phyloP scores from a whole-genome alignment of 768 basidiomycete genomes.

The Boletus patriciae region DNA sequence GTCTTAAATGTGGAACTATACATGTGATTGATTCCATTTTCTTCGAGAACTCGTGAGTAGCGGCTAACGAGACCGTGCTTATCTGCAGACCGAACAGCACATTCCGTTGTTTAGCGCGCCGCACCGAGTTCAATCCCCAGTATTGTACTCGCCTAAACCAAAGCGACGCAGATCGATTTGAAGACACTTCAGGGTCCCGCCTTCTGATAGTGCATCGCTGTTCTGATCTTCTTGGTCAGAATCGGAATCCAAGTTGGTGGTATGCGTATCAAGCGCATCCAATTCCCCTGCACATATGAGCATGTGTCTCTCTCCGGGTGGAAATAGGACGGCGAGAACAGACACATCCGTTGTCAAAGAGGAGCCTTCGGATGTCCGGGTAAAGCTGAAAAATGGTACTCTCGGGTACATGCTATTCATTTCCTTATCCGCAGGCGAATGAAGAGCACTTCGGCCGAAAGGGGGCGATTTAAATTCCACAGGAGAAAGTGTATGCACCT shows the following conservation, averaged over 20 bases:
- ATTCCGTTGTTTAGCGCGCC: conserved; percentile 2
- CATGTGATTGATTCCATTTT: conserved; percentile 78
- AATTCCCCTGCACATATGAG: conserved; percentile 72
- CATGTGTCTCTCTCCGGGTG: conserved; percentile 68
- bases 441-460: conserved; percentile 8
- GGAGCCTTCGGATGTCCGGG: conserved; percentile 72
- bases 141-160: conserved; percentile 54
- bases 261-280: conserved; percentile 51
- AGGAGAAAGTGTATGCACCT: conserved; percentile 35
- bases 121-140: not conserved
- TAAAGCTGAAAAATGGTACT: conserved; percentile 82
- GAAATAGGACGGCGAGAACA: conserved; percentile 68
- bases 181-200: conserved; percentile 58
- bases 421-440: conserved; percentile 18
- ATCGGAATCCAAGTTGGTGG: conserved; percentile 31
- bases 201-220: conserved; percentile 32
- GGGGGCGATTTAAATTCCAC: conserved; percentile 15
- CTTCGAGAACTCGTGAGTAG: conserved; percentile 70
- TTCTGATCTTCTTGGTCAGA: conserved; percentile 44
- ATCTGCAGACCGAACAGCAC: conserved; percentile 41
- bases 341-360: conserved; percentile 72
- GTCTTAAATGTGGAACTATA: conserved; percentile 84
- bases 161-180: conserved; percentile 75
- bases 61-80: conserved; percentile 77
- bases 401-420: conserved; percentile 5